Conservation (phyloP, 2,329 filamentous ascomycete genomes). For the Pseudogymnoascus sp. region DNA sequence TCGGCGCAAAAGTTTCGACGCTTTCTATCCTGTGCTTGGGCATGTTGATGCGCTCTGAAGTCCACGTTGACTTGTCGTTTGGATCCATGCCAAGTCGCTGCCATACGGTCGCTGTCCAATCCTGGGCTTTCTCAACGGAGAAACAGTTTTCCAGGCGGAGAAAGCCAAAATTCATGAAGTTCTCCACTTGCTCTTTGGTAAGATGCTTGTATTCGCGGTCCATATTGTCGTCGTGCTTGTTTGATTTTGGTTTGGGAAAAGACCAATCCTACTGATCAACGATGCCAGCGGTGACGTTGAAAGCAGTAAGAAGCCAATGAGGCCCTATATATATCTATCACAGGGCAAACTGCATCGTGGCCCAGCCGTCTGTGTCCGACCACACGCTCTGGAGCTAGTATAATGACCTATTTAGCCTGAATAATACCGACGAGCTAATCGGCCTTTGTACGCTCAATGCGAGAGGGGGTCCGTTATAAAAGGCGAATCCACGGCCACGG, state of each 20-base stretch:
- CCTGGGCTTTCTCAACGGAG: slow-evolving; percentile 38
- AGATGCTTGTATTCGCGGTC: slow-evolving; percentile 24
- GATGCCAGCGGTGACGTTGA: neutral
- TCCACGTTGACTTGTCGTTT: slow-evolving; percentile 59
- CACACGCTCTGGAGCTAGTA: neutral
- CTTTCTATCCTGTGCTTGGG: slow-evolving; percentile 49
- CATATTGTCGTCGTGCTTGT: neutral
- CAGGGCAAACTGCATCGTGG: neutral
- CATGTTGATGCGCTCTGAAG: slow-evolving; percentile 56
- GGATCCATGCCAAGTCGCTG: slow-evolving; percentile 58
- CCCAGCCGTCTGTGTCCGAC: neutral
- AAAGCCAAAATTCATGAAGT: slow-evolving; percentile 50
- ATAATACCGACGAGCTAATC: neutral
- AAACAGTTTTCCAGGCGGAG: slow-evolving; percentile 48
- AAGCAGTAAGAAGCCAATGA: neutral
- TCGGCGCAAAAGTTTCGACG: slow-evolving; percentile 51
- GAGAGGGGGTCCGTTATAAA: neutral
- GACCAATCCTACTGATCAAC: neutral
- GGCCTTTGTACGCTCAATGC: neutral
- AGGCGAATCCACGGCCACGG: neutral
- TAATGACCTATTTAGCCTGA: slow-evolving; percentile 1
- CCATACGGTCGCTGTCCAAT: slow-evolving; percentile 49
- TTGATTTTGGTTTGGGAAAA: neutral
- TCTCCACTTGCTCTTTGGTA: slow-evolving; percentile 40
- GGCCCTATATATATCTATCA: slow-evolving; percentile 1